Base-by-base conservation (phyloP, 805 yeast genomes). In the Metschnikowia anglica region DNA sequence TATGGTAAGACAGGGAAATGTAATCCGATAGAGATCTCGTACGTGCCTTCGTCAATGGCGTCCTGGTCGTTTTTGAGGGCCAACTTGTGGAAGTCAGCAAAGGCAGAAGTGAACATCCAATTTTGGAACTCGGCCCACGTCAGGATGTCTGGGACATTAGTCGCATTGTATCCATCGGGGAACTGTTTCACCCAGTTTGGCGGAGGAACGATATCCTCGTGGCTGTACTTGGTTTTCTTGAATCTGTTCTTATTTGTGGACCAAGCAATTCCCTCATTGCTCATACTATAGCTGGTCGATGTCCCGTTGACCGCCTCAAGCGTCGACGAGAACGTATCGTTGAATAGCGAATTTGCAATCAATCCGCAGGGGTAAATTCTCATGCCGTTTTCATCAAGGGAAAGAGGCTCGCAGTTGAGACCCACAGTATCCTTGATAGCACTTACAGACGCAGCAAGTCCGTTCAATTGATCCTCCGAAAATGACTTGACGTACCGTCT, bases 311-410 rank as follows among this genome's bases (percentile, higher is more conserved):
- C 73, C 2, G 62, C 72, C 5, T 21, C 37, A 19, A 71, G 59
- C 3, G 72, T 61, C 9, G 54, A 36, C 13, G 55, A 28, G 41
- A 48, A 83, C 0, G 93, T 84, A 56, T 86, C 95, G 61, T 86
- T 86, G 65, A 85, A 86, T 53, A 84, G 53, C 8, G 90, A 77
- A 60, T 86, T 86, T 13, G 95, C 93, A 57, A 86, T 85, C 46
- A 86, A 68, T 1, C 95, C 95, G 64, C 95, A 86, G 11, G 95
- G 95, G 57, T 86, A 86, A 48, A 75, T 74, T 39, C 68, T 75
- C 62, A 65, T 77, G 12, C 83, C 83, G 20, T 66, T 48, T 0
- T 37, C 37, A 46, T 69, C 60, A 1, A 51, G 39, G 7, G 69
- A 59, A 44, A 71, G 62, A 11, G 76, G 76, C 51, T 68, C 57